Evolutionary conservation across 306 rosid genomes (phyloP).

Genomic region (Sesbania bispinosa): DNA sequence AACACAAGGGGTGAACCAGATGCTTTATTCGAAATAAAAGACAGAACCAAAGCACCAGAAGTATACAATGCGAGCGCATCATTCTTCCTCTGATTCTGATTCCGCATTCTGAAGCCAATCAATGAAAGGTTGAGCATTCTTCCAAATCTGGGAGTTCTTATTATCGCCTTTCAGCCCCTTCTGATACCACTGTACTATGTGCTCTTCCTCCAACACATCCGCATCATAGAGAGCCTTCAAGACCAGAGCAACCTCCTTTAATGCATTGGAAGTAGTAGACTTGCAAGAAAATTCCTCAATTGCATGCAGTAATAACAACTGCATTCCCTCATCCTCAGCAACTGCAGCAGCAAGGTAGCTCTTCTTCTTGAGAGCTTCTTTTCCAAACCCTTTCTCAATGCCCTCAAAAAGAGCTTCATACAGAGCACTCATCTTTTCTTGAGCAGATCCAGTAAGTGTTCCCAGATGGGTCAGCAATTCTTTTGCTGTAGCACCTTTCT

Average conservation of each 20-base stretch:
- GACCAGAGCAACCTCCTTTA: conserved; percentile 56
- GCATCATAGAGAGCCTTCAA: conserved; percentile 57
- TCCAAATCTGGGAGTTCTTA: conserved; percentile 53
- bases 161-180: conserved; percentile 42
- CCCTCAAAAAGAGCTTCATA: conserved; percentile 43
- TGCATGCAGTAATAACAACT: conserved; percentile 38
- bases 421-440: conserved; percentile 52
- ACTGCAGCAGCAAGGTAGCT: conserved; percentile 42
- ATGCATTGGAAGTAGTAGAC: conserved; percentile 27
- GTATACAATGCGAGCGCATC: not conserved
- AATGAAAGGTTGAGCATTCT: conserved; percentile 51
- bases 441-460: conserved; percentile 31
- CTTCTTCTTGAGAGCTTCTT: conserved; percentile 41
- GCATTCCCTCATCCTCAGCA: conserved; percentile 41
- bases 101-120: conserved; percentile 70
- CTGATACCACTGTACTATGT: conserved; percentile 49
- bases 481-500: conserved; percentile 36
- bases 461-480: conserved; percentile 36
- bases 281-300: conserved; percentile 43
- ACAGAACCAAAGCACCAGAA: not conserved
- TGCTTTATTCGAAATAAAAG: conserved; percentile 29
- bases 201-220: conserved; percentile 57
- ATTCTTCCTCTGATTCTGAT: conserved; percentile 62
- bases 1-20: not conserved
- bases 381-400: conserved; percentile 51